Percentiles rank a stretch among this genome's conserved stretches.
These are phyloP conservation scores for Candida corydali DNA, from an alignment of 805 yeast genomes.

Conservation along the genomic window DNA sequence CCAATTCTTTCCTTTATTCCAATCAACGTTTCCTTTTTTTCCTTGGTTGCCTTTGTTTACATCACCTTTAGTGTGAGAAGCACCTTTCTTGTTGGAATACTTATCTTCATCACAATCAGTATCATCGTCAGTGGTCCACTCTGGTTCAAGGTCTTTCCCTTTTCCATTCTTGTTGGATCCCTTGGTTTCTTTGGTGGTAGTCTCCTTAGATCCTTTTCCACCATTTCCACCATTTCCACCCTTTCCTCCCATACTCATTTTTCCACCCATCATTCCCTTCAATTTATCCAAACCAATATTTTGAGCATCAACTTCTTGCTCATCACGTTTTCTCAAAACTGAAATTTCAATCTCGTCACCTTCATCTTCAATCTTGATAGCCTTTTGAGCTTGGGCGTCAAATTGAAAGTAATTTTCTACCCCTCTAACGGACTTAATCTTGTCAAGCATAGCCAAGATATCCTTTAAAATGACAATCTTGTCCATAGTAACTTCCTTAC, in stretches of 20 bases:
- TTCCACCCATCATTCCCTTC: conserved; percentile 5
- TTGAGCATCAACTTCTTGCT: conserved; percentile 3
- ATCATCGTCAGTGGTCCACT: not conserved
- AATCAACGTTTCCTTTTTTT: not conserved
- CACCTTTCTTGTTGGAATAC: not conserved
- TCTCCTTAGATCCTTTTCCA: not conserved
- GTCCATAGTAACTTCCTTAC: conserved; percentile 7
- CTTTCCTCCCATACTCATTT: not conserved
- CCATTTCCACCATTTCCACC: not conserved
- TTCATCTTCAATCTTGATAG: conserved; percentile 1
- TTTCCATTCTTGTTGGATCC: not conserved
- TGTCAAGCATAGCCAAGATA: conserved; percentile 7
- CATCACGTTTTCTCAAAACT: conserved; percentile 6
- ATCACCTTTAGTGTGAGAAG: not conserved
- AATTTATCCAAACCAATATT: not conserved
- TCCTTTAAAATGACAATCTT: conserved; percentile 8
- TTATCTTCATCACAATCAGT: not conserved
- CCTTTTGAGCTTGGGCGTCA: conserved; percentile 1
- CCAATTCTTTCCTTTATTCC: not conserved
- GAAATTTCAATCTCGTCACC: conserved; percentile 6
- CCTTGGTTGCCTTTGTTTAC: not conserved
- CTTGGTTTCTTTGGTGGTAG: not conserved
- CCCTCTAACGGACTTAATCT: conserved; percentile 4
- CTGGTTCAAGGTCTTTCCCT: not conserved
- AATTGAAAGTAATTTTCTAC: conserved; percentile 2